Percentiles rank a stretch among this genome's conserved stretches.
Evolutionary conservation across 2,329 filamentous ascomycete species (phyloP).

Genomic region (Hypoxylon sp.): DNA sequence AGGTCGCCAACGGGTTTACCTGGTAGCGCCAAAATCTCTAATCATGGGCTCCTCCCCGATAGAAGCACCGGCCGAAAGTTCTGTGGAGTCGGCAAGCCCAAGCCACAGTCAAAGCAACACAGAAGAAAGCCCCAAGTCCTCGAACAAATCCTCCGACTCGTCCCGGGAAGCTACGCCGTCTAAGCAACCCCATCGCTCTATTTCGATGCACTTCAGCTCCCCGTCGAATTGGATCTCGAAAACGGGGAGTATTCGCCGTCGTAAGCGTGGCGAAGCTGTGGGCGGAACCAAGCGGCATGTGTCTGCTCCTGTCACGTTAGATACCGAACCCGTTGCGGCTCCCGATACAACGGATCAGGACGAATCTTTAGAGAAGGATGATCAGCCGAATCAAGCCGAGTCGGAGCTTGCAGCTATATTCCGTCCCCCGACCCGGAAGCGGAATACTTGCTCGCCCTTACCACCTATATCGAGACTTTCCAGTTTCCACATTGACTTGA

Average conservation of each 20-base stretch:
- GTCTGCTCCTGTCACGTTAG: slow-evolving; percentile 61
- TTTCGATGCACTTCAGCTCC: slow-evolving; percentile 70
- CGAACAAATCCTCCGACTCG: slow-evolving; percentile 40
- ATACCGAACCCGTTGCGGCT: slow-evolving; percentile 39
- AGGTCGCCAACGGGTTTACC: slow-evolving; percentile 52
- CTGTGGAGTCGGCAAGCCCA: slow-evolving; percentile 29
- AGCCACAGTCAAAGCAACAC: slow-evolving; percentile 21
- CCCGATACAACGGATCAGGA: slow-evolving; percentile 46
- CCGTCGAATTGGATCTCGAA: slow-evolving; percentile 68
- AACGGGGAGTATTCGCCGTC: slow-evolving; percentile 66
- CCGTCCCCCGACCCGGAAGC: slow-evolving; percentile 52
- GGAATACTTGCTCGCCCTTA: slow-evolving; percentile 66
- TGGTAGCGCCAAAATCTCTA: slow-evolving; percentile 52
- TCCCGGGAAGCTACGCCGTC: slow-evolving; percentile 57
- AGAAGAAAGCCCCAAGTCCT: slow-evolving; percentile 45
- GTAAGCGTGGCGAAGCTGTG: slow-evolving; percentile 62
- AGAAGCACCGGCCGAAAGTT: slow-evolving; percentile 27
- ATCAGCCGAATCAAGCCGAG: slow-evolving; percentile 46
- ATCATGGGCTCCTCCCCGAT: slow-evolving; percentile 37
- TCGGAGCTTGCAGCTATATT: slow-evolving; percentile 49
- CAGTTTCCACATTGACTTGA: slow-evolving; percentile 66
- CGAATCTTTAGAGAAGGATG: slow-evolving; percentile 45
- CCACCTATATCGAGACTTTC: slow-evolving; percentile 66
- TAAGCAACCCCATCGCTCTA: slow-evolving; percentile 63
- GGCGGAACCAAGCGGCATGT: slow-evolving; percentile 63